Evolutionary conservation across 768 basidiomycete species (phyloP), one percentile per base, ranked within the genome.

Genomic region (Psilocybe tampanensis): DNA sequence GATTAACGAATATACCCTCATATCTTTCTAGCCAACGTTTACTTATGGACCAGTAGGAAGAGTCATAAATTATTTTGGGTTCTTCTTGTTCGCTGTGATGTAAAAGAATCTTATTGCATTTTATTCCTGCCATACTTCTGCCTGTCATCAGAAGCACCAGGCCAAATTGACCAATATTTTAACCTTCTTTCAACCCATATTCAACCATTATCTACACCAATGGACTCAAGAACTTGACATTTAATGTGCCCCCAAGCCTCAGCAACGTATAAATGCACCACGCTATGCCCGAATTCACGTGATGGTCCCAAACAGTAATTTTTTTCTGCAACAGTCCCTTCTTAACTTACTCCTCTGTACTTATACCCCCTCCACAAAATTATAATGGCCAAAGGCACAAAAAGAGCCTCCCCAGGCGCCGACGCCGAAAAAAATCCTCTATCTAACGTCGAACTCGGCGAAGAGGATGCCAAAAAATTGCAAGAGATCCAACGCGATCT

Each of bases 331-430:
- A 42, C 18, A 8, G 32, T 23, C n/a, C 32, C 36, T 43, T 43
- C 44, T 23, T 44, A n/a, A 21, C 42, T 56, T 54, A 55, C 52
- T 52, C 60, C 24, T 44, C 42, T 55, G 24, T 50, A 47, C 36
- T 56, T 62, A 57, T 56, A 55, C 41, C 41, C 42, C 32, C 15
- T 24, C 42, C 60, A 45, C 24, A 32, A 48, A 24, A 51, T 45
- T 34, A 59, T 54, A 54, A 79, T 78, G 77, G 66, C 67, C 54
- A 81, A 79, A 63, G 80, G 81, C 44, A 85, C 80, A 65, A 91
- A 94, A 79, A 88, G 92, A 72, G 85, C 81, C 42, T 88, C 89
- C 56, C 88, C 90, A n/a, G 91, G 90, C 11, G 83, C 86, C 43
- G 88, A 90, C 47, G 82, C 77, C n/a, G 85, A 85, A 69, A 92